These are phyloP conservation scores for Papiliotrema flavescens DNA, from an alignment of 1,284 basidiomycete species.

Conservation along the genomic window DNA sequence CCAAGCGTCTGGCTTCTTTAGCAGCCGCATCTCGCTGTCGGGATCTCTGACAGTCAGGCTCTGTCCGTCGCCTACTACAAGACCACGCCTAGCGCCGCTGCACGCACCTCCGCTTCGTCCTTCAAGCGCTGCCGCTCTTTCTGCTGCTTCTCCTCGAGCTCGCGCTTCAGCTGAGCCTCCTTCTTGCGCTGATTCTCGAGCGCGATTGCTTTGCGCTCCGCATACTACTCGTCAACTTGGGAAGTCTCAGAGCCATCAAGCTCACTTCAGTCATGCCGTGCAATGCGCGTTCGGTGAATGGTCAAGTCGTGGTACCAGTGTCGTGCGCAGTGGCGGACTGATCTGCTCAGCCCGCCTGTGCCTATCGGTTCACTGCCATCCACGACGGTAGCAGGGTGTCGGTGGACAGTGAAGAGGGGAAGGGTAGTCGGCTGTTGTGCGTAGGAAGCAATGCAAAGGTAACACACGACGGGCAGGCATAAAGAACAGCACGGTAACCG, in stretches of 20 bases:
- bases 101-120: conserved; percentile 43
- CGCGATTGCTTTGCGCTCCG: conserved; percentile 35
- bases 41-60: too few relatives aligned
- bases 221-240: conserved; percentile 26
- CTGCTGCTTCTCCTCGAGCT: conserved; percentile 34
- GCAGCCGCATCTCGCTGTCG: conserved; percentile 26
- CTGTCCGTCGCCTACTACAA: not conserved
- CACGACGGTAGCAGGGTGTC: not conserved
- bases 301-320: too few relatives aligned
- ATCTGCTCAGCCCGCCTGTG: not conserved
- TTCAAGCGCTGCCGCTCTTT: conserved; percentile 32
- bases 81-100: conserved; percentile 5
- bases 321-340: too few relatives aligned
- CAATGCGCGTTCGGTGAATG: not conserved
- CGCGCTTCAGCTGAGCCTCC: conserved; percentile 32
- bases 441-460: not conserved
- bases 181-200: conserved; percentile 36
- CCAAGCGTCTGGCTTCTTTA: conserved; percentile 33
- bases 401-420: not conserved
- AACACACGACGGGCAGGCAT: too few relatives aligned
- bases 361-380: not conserved
- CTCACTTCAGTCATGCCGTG: conserved; percentile 28
- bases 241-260: too few relatives aligned
- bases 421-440: too few relatives aligned
- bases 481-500: too few relatives aligned